These are phyloP conservation scores for Starmera stellimalicola DNA, from an alignment of 1,139 yeast species.

Conservation along the genomic window DNA sequence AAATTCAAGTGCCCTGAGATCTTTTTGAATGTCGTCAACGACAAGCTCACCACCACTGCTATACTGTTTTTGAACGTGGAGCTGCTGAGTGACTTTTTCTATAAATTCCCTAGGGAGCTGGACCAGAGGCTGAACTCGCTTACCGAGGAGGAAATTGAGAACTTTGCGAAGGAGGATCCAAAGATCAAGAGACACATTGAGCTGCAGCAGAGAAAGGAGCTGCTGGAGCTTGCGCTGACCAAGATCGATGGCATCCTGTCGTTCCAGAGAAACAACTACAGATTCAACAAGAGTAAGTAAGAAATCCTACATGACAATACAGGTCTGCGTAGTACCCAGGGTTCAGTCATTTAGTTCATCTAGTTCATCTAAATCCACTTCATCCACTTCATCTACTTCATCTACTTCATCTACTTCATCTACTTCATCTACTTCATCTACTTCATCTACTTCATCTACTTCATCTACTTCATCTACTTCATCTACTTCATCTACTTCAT, in stretches of 20 bases:
- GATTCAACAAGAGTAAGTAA: neutral
- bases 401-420: too few species aligned
- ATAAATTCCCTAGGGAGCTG: constrained; percentile 89
- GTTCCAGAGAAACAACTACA: constrained; percentile 38
- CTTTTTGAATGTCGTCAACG: constrained; percentile 85
- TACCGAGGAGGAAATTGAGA: constrained; percentile 69
- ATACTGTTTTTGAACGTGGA: constrained; percentile 91
- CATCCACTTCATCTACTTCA: too few species aligned
- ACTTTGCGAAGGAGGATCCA: constrained; percentile 92
- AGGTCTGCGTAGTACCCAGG: too few species aligned
- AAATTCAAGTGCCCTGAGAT: constrained; percentile 92
- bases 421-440: too few species aligned
- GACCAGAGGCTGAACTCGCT: constrained; percentile 63
- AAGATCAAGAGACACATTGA: constrained; percentile 84
- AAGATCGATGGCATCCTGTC: constrained; percentile 88
- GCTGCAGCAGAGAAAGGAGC: constrained; percentile 84
- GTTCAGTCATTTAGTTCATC: too few species aligned
- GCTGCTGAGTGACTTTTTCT: constrained; percentile 85
- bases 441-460: too few species aligned
- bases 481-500: too few species aligned
- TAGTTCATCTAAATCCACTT: too few species aligned
- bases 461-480: too few species aligned
- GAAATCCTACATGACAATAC: neutral
- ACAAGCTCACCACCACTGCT: constrained; percentile 86
- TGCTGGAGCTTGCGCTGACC: constrained; percentile 70